Percentiles rank a stretch among this genome's conserved stretches.
Evolutionary conservation across 768 basidiomycete genomes (phyloP).

Genomic region (Russula emetica): DNA sequence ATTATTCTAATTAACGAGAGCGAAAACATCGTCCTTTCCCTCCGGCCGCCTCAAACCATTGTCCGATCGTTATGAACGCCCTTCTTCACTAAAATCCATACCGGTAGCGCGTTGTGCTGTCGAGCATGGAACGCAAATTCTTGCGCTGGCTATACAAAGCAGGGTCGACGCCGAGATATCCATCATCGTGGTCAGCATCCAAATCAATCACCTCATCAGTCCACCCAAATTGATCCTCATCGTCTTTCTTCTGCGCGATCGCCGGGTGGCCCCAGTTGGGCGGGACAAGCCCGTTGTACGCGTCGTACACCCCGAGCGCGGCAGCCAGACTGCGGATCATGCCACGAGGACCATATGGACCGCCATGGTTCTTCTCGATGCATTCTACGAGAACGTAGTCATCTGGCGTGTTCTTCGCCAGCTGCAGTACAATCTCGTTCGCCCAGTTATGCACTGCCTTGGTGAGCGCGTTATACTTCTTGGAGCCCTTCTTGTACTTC

Average conservation of each 20-base stretch:
- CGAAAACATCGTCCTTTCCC: too few species aligned
- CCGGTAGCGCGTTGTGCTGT: not conserved
- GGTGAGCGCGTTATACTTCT: slow-evolving; percentile 12
- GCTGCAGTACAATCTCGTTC: slow-evolving; percentile 21
- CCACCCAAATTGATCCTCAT: not conserved
- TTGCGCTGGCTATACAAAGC: too few species aligned
- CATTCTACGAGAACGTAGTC: slow-evolving; percentile 18
- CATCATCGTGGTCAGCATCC: slow-evolving; percentile 3
- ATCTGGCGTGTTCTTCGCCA: slow-evolving; percentile 4
- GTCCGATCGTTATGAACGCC: too few species aligned
- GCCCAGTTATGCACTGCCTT: slow-evolving; percentile 10
- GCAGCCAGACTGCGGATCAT: slow-evolving; percentile 23
- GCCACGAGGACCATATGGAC: slow-evolving; percentile 18
- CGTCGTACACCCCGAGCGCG: slow-evolving; percentile 15
- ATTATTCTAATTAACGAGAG: too few species aligned
- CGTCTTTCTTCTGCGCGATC: not conserved
- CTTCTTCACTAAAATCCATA: not conserved
- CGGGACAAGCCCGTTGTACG: slow-evolving; percentile 13
- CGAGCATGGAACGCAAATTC: not conserved
- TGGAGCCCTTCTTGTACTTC: slow-evolving; percentile 14
- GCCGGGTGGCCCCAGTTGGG: slow-evolving; percentile 22
- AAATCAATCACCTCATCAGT: not conserved
- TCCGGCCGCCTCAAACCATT: too few species aligned
- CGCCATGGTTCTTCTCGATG: slow-evolving; percentile 8
- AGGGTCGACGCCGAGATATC: slow-evolving; percentile 11